Evolutionary conservation across 164 flowering plant species (phyloP), one percentile per base, ranked within the genome.

Genomic region (Vitis cinerea): DNA sequence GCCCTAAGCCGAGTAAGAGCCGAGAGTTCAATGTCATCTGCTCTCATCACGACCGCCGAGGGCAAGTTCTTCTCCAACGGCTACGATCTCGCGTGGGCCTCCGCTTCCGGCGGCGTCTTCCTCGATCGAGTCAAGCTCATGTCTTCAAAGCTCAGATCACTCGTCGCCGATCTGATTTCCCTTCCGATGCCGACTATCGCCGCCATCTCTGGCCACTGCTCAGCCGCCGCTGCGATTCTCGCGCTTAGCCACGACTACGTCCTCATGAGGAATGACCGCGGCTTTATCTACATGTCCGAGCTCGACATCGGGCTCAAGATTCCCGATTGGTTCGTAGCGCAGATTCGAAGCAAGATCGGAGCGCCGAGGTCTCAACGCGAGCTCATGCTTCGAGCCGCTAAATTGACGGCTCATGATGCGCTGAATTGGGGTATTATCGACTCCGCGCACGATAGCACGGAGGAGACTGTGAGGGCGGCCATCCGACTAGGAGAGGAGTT

Each of bases 51-150:
- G 65, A 85, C 89, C 7, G 84, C 90, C 23, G 68, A 78, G 7
- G 96, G 98, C 71, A 90, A 83, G 69, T 93, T 89, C 86, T 93
- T 91, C 85, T 89, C 90, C 80, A 93, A 91, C 71, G 95, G 97
- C 75, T 87, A 66, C 74, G 98, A 93, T 60, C 85, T 93, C 74
- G 80, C 66, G n/a, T 87, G 89, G 88, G 90, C 90, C 58, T 62
- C 49, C 37, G 71, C 85, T 51, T 54, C 80, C 76, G 57, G 15
- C 23, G 23, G 23, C 11, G 63, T 56, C 71, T 51, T 61, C 72
- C 30, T 0, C 11, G 63, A 59, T 15, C 86, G 82, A 19, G 61
- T 71, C 50, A 63, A 15, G 0, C 72, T 59, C 67, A 79, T 86
- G 86, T 63, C 56, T 37, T 62, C 73, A 59, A 73, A 70, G 9